A percentile compares a stretch with the other conserved stretches of the same genome.
phyloP scores from a whole-genome alignment of 139 green algal species.

The Chlamydomonas sphaeroides region DNA sequence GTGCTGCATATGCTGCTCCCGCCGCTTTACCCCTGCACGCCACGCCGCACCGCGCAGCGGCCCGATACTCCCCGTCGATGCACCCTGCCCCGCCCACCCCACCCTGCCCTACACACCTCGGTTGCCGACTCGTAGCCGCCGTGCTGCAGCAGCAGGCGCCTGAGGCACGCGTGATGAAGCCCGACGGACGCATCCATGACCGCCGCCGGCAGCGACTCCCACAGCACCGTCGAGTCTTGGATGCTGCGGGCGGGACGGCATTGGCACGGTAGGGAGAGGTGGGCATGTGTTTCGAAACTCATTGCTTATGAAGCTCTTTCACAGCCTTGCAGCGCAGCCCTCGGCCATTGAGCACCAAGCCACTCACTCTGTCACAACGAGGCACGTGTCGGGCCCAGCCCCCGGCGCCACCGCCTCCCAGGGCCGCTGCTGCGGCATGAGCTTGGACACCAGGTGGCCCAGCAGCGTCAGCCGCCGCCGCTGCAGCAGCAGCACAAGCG shows the following conservation, averaged over 20 bases:
- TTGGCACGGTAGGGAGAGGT: too few relatives aligned
- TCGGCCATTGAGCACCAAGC: not conserved
- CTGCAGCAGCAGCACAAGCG: not conserved
- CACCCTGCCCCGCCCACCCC: too few relatives aligned
- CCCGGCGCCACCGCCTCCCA: not conserved
- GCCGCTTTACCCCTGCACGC: too few relatives aligned
- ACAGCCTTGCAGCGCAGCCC: too few relatives aligned
- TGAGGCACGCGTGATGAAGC: constrained; percentile 9
- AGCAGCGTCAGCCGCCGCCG: constrained; percentile 6
- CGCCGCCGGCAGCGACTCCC: constrained; percentile 21
- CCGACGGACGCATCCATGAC: constrained; percentile 8
- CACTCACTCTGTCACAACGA: constrained; percentile 11
- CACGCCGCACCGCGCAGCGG: too few relatives aligned
- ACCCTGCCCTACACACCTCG: too few relatives aligned
- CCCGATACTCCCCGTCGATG: too few relatives aligned
- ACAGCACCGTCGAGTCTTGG: constrained; percentile 28
- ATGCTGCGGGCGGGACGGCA: not conserved
- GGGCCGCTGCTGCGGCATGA: not conserved
- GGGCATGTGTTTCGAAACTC: too few relatives aligned
- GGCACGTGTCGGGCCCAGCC: not conserved
- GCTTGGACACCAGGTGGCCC: not conserved
- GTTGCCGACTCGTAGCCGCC: constrained; percentile 25
- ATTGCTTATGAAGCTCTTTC: too few relatives aligned
- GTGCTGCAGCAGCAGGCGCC: not conserved
- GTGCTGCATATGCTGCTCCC: too few relatives aligned